Conservation (phyloP, 2,329 filamentous ascomycete species). For the Didymella pomorum region DNA sequence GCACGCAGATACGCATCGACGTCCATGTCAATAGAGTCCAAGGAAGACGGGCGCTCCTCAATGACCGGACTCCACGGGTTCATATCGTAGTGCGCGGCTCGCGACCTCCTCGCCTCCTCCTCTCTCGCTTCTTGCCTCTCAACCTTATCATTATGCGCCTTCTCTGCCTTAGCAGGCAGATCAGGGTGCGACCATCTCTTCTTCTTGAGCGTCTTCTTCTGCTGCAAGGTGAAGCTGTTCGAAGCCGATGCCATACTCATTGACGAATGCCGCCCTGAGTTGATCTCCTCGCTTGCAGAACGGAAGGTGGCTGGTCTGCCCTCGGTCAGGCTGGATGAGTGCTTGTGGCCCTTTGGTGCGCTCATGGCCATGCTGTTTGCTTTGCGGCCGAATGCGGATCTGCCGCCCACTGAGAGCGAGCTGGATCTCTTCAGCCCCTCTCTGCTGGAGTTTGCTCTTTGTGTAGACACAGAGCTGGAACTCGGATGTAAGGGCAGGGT, state of each 20-base stretch:
- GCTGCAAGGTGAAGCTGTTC: constrained; percentile 42
- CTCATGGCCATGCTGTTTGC: constrained; percentile 34
- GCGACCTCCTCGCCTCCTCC: constrained; percentile 21
- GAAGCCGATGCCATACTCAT: constrained; percentile 34
- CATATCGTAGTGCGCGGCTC: not conserved
- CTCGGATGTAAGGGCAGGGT: constrained; percentile 27
- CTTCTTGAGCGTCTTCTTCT: constrained; percentile 43
- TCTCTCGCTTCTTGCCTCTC: constrained; percentile 36
- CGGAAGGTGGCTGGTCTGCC: constrained; percentile 32
- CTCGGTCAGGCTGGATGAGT: constrained; percentile 38
- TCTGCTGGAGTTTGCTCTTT: constrained; percentile 30
- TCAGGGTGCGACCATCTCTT: constrained; percentile 53
- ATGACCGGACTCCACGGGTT: constrained; percentile 52
- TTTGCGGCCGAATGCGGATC: constrained; percentile 41
- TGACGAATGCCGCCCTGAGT: constrained; percentile 41
- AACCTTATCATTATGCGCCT: constrained; percentile 45
- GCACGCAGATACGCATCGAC: constrained; percentile 86
- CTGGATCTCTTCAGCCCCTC: constrained; percentile 36
- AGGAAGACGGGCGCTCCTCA: constrained; percentile 77
- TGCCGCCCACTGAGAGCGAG: constrained; percentile 43
- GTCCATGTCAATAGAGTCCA: constrained; percentile 87
- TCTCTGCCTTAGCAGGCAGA: constrained; percentile 50
- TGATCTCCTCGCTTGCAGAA: constrained; percentile 43
- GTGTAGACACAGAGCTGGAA: constrained; percentile 34
- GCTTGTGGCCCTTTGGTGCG: constrained; percentile 34